Conservation (phyloP, 371 early-diverging fungal species). For the Dichotomocladium elegans region DNA sequence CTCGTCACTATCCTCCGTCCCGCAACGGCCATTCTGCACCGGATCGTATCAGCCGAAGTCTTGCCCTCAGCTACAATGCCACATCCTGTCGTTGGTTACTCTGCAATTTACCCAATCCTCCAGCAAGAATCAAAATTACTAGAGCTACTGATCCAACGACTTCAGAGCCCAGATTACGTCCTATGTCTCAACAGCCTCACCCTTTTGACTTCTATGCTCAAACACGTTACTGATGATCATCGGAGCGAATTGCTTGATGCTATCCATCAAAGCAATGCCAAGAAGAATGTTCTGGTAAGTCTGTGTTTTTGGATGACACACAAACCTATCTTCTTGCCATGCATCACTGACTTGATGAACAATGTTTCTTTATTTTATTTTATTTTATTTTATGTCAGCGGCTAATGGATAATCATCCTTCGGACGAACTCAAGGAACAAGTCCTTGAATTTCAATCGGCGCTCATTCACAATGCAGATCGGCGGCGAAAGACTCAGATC, state of each 20-base stretch:
- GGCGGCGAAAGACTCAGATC: constrained; percentile 48
- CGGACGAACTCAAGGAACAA: constrained; percentile 57
- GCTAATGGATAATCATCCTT: constrained; percentile 59
- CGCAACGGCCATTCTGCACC: constrained; percentile 65
- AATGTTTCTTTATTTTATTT: background rate
- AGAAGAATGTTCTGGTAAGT: constrained; percentile 46
- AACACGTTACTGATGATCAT: constrained; percentile 57
- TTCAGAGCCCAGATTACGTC: constrained; percentile 61
- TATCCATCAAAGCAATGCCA: constrained; percentile 43
- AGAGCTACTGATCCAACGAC: constrained; percentile 54
- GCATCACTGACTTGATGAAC: too few species aligned
- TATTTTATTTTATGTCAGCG: constrained; percentile 17
- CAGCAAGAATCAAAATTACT: constrained; percentile 50
- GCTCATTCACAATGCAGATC: constrained; percentile 52
- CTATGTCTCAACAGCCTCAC: constrained; percentile 64
- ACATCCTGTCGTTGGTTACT: constrained; percentile 35
- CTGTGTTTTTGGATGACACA: background rate
- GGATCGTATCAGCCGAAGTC: constrained; percentile 54
- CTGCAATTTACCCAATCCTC: constrained; percentile 51
- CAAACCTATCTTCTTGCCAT: background rate
- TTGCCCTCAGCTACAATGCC: constrained; percentile 1
- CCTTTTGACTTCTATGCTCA: constrained; percentile 60
- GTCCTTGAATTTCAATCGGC: constrained; percentile 67
- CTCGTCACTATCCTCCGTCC: constrained; percentile 73
- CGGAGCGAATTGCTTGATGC: constrained; percentile 42